Base-by-base conservation (phyloP, 73 alveolate species). In the Tetrahymena borealis region DNA sequence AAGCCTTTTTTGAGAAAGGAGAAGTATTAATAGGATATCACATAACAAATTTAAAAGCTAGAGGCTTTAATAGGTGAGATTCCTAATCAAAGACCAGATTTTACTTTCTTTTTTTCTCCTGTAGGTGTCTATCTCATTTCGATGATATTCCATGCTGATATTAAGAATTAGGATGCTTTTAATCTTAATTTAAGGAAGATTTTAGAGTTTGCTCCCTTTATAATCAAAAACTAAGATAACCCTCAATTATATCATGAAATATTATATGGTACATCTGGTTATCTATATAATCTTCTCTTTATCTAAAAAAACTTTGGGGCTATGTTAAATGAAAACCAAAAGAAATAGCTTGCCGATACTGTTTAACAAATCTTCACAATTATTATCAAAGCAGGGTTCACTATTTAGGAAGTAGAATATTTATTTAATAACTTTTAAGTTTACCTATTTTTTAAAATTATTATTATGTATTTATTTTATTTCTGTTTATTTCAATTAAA, bases 221-320 rank as follows among this genome's bases (percentile, higher is more conserved):
- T 78, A 7, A 78, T 92, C 4, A 90, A 85, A 39, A 39, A 85
- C 60, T 91, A 90, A 13, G 90, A 91, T 39, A 20, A 77, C 7
- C 39, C 94, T n/a, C 96, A 96, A 41, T 96, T 60, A n/a, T 60
- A 60, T n/a, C 85, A 95, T 79, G 99, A 98, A 94, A 78, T 98
- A 13, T 96, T 98, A 60, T 98, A 98, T 95, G 99, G 99, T 2
- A 96, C 94, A 33, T 97, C 99, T 33, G 99, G 99, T 0, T 98
- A 96, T 94, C 93, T 98, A 36, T 98, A 97, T 94, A 91, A 96
- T 39, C 95, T 98, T 39, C 96, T 98, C 39, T 40, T 94, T 40
- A 91, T 98, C 7, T 96, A 97, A 90, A 94, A 95, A 90, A 90
- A 97, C 41, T 95, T 78, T 60, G 38, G 35, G 11, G 91, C 39